Evolutionary conservation across 2,329 filamentous ascomycete genomes (phyloP), one percentile per base, ranked within the genome.

Genomic region (Fusarium citri): DNA sequence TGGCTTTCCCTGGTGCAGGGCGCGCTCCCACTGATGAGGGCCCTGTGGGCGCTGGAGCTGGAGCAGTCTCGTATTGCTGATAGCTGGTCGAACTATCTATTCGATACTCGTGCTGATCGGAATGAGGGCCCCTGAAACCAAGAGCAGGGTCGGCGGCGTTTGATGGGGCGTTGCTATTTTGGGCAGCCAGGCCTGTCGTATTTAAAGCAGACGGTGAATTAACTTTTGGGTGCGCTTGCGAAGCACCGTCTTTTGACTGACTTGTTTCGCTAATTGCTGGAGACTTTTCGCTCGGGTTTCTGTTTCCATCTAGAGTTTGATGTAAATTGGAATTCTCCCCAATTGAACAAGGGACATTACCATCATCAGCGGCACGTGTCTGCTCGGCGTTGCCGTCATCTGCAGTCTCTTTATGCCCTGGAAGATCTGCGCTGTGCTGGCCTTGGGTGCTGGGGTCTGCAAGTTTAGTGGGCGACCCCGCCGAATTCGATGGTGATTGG

Each of bases 81-180:
- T 58, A 47, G 37, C 23, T 68, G 47, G 45, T 49, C 34, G 41
- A 56, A 30, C 49, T 43, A 37, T 72, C 56, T 58, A 46, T 59
- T 59, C 31, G 57, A 59, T 55, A 68, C 47, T 59, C 50, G 22
- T 66, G 55, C 64, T 64, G 62, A 50, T 68, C 55, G n/a, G 64
- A 67, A 54, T 58, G 61, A 59, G 20, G 57, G 62, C 72, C 73
- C 73, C 71, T 74, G 69, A 71, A 57, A 57, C 62, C 62, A 67
- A 59, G 55, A 50, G 61, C 55, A 59, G 72, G 47, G 47, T 68
- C 68, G 66, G 62, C 49, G 56, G 42, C 48, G 64, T 59, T 71
- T 59, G 66, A 69, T 68, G 64, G 64, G 60, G 68, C 26, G 68
- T 31, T 72, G 71, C 73, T 74, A 75, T 74, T 75, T 75, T 70